Percentiles rank a stretch among this genome's conserved stretches.
Conservation (phyloP, 805 yeast species). For the Jamesozyma gamospora region DNA sequence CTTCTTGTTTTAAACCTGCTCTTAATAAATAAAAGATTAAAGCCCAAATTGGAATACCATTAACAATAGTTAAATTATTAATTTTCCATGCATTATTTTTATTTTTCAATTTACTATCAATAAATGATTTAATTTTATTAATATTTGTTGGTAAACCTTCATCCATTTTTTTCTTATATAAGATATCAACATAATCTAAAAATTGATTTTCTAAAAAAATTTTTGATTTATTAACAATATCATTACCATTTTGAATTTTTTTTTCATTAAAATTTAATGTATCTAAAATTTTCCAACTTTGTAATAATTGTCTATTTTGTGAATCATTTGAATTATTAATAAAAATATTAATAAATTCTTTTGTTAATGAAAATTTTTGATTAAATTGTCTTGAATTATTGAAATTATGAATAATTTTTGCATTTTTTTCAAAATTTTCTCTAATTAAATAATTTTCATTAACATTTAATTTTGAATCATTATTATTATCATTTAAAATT, state of each 20-base stretch:
- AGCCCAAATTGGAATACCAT: constrained; percentile 93
- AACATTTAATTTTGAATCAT: constrained; percentile 33
- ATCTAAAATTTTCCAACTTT: constrained; percentile 60
- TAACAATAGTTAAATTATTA: constrained; percentile 52
- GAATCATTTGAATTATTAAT: constrained; percentile 42
- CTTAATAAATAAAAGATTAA: constrained; percentile 73
- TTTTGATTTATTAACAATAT: constrained; percentile 40
- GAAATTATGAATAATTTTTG: constrained; percentile 57
- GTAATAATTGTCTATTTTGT: constrained; percentile 61
- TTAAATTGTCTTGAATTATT: constrained; percentile 57
- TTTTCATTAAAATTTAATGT: constrained; percentile 21
- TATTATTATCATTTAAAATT: constrained; percentile 20
- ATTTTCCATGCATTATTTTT: constrained; percentile 40
- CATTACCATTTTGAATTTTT: neutral
- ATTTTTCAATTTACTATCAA: constrained; percentile 38
- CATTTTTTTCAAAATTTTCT: constrained; percentile 62
- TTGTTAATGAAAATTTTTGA: constrained; percentile 43
- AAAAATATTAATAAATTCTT: constrained; percentile 51
- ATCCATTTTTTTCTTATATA: constrained; percentile 43
- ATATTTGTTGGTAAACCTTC: constrained; percentile 65
- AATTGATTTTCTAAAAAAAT: constrained; percentile 67
- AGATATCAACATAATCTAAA: constrained; percentile 57
- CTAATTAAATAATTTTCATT: constrained; percentile 34
- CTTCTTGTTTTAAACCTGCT: constrained; percentile 74
- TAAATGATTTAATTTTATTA: constrained; percentile 59